Evolutionary conservation across 179 eudicot species (phyloP).

Genomic region (Pouteria campechiana): DNA sequence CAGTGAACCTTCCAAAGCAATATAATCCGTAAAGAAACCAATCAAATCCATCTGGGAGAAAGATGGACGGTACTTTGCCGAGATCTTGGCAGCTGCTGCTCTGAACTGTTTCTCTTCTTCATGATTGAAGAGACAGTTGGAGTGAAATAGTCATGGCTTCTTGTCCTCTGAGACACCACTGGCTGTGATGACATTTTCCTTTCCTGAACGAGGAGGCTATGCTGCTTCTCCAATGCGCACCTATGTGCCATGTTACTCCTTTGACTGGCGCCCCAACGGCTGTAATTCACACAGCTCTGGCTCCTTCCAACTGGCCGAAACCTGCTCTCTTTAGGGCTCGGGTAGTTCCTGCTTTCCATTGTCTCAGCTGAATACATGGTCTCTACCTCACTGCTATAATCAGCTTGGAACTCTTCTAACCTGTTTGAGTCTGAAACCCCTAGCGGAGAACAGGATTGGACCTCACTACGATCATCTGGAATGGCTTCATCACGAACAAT

Average conservation of each 20-base stretch:
- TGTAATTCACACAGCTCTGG: slow-evolving; percentile 85
- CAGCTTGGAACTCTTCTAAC: slow-evolving; percentile 41
- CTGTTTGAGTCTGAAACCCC: too few relatives aligned
- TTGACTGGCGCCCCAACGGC: slow-evolving; percentile 69
- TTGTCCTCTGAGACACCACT: slow-evolving; percentile 57
- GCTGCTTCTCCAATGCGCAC: slow-evolving; percentile 43
- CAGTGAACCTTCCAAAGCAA: too few relatives aligned
- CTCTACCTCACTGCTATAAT: slow-evolving; percentile 73
- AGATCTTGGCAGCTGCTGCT: slow-evolving; percentile 35
- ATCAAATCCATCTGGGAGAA: slow-evolving; percentile 65
- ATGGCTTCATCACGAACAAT: slow-evolving; percentile 50
- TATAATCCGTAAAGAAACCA: background rate
- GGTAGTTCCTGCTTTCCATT: slow-evolving; percentile 82
- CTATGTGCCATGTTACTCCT: slow-evolving; percentile 52
- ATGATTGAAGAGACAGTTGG: slow-evolving; percentile 93
- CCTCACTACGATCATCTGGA: slow-evolving; percentile 57
- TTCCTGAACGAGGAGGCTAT: slow-evolving; percentile 50
- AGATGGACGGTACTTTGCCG: slow-evolving; percentile 38
- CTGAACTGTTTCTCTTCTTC: slow-evolving; percentile 64
- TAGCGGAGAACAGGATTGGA: slow-evolving; percentile 51
- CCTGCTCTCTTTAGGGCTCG: slow-evolving; percentile 55
- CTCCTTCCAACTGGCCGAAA: slow-evolving; percentile 82
- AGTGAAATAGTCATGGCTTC: slow-evolving; percentile 62
- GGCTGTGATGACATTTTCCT: slow-evolving; percentile 71
- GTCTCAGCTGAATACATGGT: slow-evolving; percentile 98